Evolutionary conservation across 768 basidiomycete genomes (phyloP), one percentile per base, ranked within the genome.

Genomic region (Kwoniella bestiolae): DNA sequence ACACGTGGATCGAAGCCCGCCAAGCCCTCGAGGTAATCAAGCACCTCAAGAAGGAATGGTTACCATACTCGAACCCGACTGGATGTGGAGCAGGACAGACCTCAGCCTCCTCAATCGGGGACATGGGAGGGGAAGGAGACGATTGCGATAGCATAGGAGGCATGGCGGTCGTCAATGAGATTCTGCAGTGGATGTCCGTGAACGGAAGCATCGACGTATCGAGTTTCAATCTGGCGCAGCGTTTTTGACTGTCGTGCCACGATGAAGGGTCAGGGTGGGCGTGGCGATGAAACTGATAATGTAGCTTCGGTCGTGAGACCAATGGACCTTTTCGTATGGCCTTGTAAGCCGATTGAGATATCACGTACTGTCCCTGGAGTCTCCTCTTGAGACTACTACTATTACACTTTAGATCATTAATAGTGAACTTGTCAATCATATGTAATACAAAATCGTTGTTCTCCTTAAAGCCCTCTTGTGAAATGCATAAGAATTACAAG

Each of bases 1-100:
- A 34, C 21, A 56, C 55, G 23, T 56, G 55, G 55, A 6, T 56
- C 8, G 55, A 56, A 56, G 55, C 55, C 14, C 55, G 55, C 7
- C 28, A 34, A 14, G 55, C 55, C 14, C 31, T 34, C 16, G 32
- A 34, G 34, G 35, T 56, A 7, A 56, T 56, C 55, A 32, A 35
- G 21, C 35, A 34, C 31, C 55, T 56, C 55, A 18, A 34, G 14
- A 26, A 34, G 11, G 55, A 56, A 26, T 56, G 34, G 34, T 26
- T 56, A 34, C 55, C 55, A 16, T 35, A 14, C 38, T 3, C 55
- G n/a, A 29, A 29, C 32, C 12, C 38, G 25, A 12, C n/a, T 35
- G 38, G 38, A 41, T n/a, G n/a, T n/a, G 38, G 38, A 41, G 55
- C 34, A 56, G 38, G 26, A 8, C 4, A 56, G 1, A 35, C 32